Evolutionary conservation across 2,329 filamentous ascomycete species (phyloP).

Genomic region (Elsinoe ampelina): DNA sequence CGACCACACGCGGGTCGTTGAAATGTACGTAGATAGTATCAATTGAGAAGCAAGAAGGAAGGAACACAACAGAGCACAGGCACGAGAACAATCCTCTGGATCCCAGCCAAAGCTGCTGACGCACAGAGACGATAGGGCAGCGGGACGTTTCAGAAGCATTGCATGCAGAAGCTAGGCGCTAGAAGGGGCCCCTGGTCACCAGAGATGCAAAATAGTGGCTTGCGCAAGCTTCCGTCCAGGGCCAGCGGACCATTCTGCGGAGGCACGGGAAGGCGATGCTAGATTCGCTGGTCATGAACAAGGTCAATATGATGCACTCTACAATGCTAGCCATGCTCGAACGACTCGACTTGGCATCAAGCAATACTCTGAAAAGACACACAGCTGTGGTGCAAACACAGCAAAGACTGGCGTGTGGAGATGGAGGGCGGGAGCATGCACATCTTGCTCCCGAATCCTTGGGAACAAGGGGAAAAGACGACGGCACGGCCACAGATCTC

Average conservation of each 20-base stretch:
- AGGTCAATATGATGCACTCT: background rate
- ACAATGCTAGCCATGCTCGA: background rate
- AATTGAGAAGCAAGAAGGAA: background rate
- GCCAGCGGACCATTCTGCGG: background rate
- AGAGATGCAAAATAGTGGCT: background rate
- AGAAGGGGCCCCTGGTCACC: slow-evolving; percentile 3
- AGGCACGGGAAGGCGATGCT: background rate
- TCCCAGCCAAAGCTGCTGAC: background rate
- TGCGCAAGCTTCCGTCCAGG: background rate
- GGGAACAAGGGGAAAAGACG: background rate
- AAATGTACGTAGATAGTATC: background rate
- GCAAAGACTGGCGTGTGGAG: background rate
- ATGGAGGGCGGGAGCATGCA: background rate
- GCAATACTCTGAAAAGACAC: background rate
- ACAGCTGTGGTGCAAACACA: background rate
- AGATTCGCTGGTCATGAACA: background rate
- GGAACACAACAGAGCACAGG: background rate
- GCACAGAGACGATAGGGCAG: slow-evolving; percentile 5
- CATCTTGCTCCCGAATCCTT: background rate
- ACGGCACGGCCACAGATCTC: background rate
- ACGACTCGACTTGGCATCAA: background rate
- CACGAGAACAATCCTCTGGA: background rate
- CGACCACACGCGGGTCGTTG: no score
- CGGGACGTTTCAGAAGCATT: slow-evolving; percentile 10
- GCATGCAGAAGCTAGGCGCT: slow-evolving; percentile 10